phyloP scores from a whole-genome alignment of 352 stramenopile species.

The Globisporangium iwayamae region DNA sequence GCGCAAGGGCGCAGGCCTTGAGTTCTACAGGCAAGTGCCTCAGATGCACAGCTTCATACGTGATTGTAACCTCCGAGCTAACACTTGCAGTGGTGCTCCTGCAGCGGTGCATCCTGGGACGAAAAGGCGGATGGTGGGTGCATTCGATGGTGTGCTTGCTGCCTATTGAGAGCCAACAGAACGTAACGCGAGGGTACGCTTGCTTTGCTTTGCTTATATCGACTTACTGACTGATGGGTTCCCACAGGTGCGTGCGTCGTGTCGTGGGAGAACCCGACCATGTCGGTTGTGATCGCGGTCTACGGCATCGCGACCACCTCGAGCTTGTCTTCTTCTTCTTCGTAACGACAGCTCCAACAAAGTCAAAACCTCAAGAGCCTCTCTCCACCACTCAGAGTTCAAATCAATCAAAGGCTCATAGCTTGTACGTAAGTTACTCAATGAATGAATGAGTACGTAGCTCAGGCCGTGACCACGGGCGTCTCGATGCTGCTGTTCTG shows the following conservation, averaged over 20 bases:
- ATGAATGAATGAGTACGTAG: too few relatives aligned
- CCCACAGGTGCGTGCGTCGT: constrained; percentile 56
- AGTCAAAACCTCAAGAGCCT: too few relatives aligned
- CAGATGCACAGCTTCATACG: too few relatives aligned
- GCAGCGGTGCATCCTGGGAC: constrained; percentile 63
- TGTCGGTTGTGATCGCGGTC: constrained; percentile 59
- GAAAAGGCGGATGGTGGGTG: constrained; percentile 62
- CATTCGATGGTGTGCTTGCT: too few relatives aligned
- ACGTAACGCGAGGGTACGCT: not conserved
- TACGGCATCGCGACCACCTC: constrained; percentile 61
- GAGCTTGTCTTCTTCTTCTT: not conserved
- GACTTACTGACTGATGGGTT: not conserved
- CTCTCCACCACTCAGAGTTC: too few relatives aligned
- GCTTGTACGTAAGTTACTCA: not conserved
- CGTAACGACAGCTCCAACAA: not conserved
- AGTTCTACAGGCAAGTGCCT: constrained; percentile 41
- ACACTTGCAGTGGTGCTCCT: not conserved
- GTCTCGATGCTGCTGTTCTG: constrained; percentile 20
- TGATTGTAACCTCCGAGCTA: too few relatives aligned
- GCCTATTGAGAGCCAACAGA: not conserved
- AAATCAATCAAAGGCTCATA: too few relatives aligned
- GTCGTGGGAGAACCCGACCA: constrained; percentile 74
- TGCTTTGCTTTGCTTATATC: too few relatives aligned
- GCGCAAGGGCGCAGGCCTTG: constrained; percentile 57
- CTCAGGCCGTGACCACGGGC: constrained; percentile 25